Evolutionary conservation across 352 stramenopile genomes (phyloP), one percentile per base, ranked within the genome.

Genomic region (Globisporangium parvum): DNA sequence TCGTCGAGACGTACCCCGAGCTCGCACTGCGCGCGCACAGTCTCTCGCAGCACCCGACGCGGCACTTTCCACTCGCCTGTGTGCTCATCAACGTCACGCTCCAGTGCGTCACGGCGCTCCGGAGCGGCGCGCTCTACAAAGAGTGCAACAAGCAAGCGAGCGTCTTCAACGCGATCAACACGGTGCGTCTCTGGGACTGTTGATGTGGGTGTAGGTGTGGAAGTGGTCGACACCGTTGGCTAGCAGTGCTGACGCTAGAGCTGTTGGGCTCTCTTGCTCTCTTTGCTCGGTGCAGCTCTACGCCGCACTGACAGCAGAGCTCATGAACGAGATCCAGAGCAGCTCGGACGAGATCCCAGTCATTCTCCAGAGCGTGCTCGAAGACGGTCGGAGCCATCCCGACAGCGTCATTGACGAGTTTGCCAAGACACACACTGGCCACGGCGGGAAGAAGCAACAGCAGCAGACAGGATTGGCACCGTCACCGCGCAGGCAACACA

Each of bases 61-160:
- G 80, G 21, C 81, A 93, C 53, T 93, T 91, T 12, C 81, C 84
- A 3, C 71, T 92, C 48, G 75, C 74, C 0, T 93, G 84, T 49
- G 69, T 73, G 18, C 65, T 88, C 35, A 90, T 93, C 56, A 93
- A 92, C 59, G 57, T 87, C 20, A 91, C 80, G 2, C 56, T 90
- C 24, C 75, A 89, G 53, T 85, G 75, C 47, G 60, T 93, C 5
- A 47, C 83, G 21, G 65, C 74, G 14, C 60, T 96, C n/a, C 71
- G 89, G 18, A 75, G 41, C n/a, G 86, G 83, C 4, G 65, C 63
- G 17, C 67, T 96, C 5, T 87, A 86, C 57, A 53, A 57, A 2
- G 66, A 88, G 21, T 91, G 79, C 69, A 89, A 87, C 65, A 81
- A 81, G 18, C 72, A 77, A 23, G 33, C 46, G 18, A 87, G 74